These are phyloP conservation scores for Malus hybrid DNA, from an alignment of 331 rosid genomes.

Conservation along the genomic window DNA sequence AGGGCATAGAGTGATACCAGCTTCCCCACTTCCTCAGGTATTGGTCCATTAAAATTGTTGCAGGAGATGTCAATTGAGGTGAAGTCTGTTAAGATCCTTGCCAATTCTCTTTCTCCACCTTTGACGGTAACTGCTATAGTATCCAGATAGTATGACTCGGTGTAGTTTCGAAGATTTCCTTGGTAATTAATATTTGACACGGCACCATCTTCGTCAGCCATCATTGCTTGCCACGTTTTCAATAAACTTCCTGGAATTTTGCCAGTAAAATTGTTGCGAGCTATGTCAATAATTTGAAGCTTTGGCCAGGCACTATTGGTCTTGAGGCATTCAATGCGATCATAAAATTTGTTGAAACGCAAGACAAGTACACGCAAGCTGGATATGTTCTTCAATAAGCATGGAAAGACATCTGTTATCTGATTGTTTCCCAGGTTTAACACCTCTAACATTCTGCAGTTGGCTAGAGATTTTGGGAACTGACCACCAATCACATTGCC, in stretches of 20 bases:
- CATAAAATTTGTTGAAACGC: conserved; percentile 37
- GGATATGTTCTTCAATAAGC: conserved; percentile 25
- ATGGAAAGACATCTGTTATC: conserved; percentile 25
- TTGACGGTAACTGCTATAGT: conserved; percentile 43
- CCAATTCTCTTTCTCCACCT: conserved; percentile 33
- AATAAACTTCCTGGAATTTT: too few relatives aligned
- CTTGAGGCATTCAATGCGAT: conserved; percentile 21
- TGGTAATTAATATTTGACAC: too few relatives aligned
- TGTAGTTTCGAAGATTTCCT: too few relatives aligned
- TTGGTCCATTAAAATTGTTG: conserved; percentile 39
- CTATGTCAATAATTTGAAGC: conserved; percentile 61
- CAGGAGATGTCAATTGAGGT: conserved; percentile 55
- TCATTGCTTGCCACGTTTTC: too few relatives aligned
- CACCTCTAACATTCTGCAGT: too few relatives aligned
- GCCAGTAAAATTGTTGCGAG: neutral
- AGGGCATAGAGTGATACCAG: conserved; percentile 37
- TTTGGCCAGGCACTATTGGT: conserved; percentile 16
- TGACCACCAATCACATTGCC: too few relatives aligned
- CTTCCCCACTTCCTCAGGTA: conserved; percentile 35
- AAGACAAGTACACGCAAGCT: conserved; percentile 49
- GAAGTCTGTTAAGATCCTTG: conserved; percentile 45
- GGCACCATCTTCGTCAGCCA: too few relatives aligned
- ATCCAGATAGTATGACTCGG: conserved; percentile 49
- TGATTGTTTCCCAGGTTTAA: too few relatives aligned
- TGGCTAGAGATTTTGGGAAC: too few relatives aligned